Evolutionary conservation across 257 asterid species (phyloP), one percentile per base, ranked within the genome.

Genomic region (Solanum ahanhuiri): DNA sequence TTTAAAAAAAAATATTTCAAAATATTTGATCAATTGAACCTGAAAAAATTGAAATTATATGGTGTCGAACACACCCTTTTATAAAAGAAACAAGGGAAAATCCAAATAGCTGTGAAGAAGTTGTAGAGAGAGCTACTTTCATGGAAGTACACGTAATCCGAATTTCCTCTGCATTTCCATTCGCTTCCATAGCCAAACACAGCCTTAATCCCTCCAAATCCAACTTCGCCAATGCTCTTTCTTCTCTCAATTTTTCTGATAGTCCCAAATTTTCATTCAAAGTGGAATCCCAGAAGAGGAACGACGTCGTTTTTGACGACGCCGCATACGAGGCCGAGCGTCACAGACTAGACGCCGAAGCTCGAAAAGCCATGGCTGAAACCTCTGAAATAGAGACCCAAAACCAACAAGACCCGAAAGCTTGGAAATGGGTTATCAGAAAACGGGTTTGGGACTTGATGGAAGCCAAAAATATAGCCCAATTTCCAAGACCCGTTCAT

Each of bases 401-500:
- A 28, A 90, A 92, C 66, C 82, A 90, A 89, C 89, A 84, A 34
- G 96, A 94, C 89, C 96, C 96, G 89, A 95, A 92, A 84, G 97
- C 96, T 20, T 95, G 98, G 98, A 96, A 95, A 91, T 96, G 98
- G 98, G 91, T 79, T 79, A 93, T 96, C 28, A 88, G 98, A 35
- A 94, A 94, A 87, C 93, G 98, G 94, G 90, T 94, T 23, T 95
- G 99, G 98, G 96, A 96, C 85, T 83, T 91, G 87, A 92, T 96
- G 98, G 99, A 96, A 93, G 95, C 95, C 54, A 92, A 84, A 75
- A 94, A 96, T 82, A 91, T 96, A 8, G 97, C 99, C 58, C 96
- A 95, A 89, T 96, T 96, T 37, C 99, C 99, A 41, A 88, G 98
- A 30, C 99, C 99, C 88, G 98, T 96, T 88, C 99, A 95, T 86